Evolutionary conservation across 805 yeast genomes (phyloP).

Genomic region (Zygoascus biomembranicola): DNA sequence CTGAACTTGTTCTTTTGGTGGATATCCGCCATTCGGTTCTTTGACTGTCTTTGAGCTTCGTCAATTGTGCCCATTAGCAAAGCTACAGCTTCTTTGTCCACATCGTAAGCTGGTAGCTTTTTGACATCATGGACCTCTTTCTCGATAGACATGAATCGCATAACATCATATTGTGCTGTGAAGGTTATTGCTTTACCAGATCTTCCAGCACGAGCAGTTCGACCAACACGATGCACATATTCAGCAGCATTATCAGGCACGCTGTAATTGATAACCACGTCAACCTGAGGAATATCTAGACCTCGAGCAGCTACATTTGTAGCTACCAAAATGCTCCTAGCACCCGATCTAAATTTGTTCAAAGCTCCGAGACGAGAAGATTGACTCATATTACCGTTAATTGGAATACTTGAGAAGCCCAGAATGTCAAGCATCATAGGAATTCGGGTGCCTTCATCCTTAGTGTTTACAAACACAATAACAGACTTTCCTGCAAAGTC

Average conservation of each 20-base stretch:
- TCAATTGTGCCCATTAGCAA: constrained; percentile 82
- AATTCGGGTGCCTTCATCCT: constrained; percentile 90
- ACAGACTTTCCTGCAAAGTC: constrained; percentile 79
- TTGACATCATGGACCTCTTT: constrained; percentile 59
- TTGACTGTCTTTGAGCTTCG: constrained; percentile 85
- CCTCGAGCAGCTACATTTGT: constrained; percentile 98
- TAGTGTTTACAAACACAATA: constrained; percentile 87
- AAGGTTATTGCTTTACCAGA: constrained; percentile 76
- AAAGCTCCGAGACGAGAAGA: constrained; percentile 81
- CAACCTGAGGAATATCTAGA: constrained; percentile 89
- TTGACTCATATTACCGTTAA: constrained; percentile 96
- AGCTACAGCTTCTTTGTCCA: constrained; percentile 67
- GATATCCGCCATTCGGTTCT: constrained; percentile 63
- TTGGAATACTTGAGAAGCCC: constrained; percentile 84
- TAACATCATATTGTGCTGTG: constrained; percentile 91
- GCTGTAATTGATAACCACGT: constrained; percentile 82
- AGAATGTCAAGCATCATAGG: constrained; percentile 71
- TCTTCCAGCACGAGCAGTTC: constrained; percentile 98
- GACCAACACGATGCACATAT: constrained; percentile 93
- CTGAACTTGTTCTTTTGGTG: constrained; percentile 39
- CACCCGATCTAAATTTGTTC: constrained; percentile 88
- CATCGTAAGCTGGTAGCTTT: constrained; percentile 75
- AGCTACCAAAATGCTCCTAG: constrained; percentile 85
- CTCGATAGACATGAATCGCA: constrained; percentile 80
- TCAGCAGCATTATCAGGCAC: constrained; percentile 95